These are phyloP conservation scores for Ochromonadaceae sp. DNA, from an alignment of 352 stramenopile genomes.

Conservation along the genomic window DNA sequence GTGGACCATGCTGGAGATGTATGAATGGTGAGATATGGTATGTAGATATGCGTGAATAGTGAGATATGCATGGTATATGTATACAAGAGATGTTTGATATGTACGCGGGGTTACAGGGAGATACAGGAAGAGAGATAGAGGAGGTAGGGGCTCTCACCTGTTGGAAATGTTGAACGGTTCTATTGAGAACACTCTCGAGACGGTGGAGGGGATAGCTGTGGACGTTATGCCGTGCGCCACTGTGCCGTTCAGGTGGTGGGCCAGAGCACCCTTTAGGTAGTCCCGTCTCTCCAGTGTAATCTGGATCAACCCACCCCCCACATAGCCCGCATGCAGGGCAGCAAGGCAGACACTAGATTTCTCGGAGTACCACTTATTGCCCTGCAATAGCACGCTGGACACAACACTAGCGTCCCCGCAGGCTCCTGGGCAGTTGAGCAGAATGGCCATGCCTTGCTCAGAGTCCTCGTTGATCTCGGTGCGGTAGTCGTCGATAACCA, in stretches of 20 bases:
- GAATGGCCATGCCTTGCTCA: conserved; percentile 64
- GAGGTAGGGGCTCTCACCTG: no score
- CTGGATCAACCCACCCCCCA: conserved; percentile 11
- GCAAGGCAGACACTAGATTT: conserved; percentile 11
- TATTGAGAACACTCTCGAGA: not conserved
- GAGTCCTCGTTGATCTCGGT: conserved; percentile 54
- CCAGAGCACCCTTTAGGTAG: not conserved
- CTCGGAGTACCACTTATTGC: conserved; percentile 11
- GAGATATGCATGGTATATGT: no score
- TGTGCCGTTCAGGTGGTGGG: not conserved
- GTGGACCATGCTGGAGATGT: conserved; percentile 23
- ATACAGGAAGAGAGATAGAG: no score
- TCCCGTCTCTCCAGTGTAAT: not conserved
- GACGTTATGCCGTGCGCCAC: not conserved
- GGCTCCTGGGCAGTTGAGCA: conserved; percentile 29
- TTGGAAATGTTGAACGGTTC: no score
- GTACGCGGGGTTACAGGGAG: no score
- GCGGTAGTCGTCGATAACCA: conserved; percentile 42
- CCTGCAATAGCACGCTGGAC: not conserved
- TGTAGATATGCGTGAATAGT: no score
- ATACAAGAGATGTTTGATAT: no score
- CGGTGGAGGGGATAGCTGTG: not conserved
- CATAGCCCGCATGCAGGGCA: conserved; percentile 6
- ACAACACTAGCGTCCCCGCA: not conserved
- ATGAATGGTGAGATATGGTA: no score